Conservation (phyloP, 2,329 filamentous ascomycete genomes). For the Ophiostoma triangulosporum region DNA sequence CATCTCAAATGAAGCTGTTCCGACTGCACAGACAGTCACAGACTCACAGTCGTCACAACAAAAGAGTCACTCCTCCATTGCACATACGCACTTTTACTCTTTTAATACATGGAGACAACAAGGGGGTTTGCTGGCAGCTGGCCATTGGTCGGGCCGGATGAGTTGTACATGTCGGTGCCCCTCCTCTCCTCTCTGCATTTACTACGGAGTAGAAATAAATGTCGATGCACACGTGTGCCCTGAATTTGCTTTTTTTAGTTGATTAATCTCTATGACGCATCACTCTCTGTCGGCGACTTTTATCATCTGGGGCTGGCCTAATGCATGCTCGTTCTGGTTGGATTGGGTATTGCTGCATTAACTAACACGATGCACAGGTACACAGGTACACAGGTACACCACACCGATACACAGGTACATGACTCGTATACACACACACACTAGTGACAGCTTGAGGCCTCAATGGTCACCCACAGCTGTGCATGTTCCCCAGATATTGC, state of each 20-base stretch:
- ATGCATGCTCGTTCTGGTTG: background rate
- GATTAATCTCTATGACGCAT: background rate
- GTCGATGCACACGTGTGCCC: background rate
- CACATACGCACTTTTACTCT: background rate
- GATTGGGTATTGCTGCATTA: background rate
- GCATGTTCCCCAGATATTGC: background rate
- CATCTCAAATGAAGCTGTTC: background rate
- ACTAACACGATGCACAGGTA: background rate
- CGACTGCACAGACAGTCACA: background rate
- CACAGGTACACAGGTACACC: background rate
- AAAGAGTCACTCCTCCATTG: background rate
- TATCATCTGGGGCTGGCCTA: background rate
- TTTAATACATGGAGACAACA: background rate
- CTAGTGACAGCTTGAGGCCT: background rate
- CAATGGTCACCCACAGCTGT: background rate
- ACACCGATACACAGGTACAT: background rate
- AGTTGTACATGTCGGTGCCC: background rate
- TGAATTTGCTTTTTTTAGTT: background rate
- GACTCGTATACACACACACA: too few species aligned
- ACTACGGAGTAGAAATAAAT: background rate
- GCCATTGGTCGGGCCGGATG: background rate
- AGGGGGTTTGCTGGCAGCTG: conserved; percentile 1
- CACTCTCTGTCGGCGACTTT: background rate
- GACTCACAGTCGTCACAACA: too few species aligned
- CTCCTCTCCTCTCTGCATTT: background rate